Conservation (phyloP, 257 asterid species). For the Solanum chiquidenum region DNA sequence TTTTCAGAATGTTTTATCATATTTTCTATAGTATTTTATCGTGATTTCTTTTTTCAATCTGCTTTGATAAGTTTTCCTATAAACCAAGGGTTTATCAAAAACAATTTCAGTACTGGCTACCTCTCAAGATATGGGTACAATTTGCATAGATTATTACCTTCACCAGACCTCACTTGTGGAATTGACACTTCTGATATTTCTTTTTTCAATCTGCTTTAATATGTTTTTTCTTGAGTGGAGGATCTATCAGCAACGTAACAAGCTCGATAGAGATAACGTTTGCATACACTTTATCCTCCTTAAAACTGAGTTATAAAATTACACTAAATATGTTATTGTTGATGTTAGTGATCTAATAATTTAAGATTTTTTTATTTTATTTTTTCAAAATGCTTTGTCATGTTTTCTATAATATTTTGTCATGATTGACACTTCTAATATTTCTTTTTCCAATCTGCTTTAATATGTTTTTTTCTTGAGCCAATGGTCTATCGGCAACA, state of each 20-base stretch:
- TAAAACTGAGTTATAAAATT: no score
- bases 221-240: no score
- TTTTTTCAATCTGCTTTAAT: neutral
- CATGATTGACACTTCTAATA: neutral
- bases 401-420: neutral
- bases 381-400: neutral
- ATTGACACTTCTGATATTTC: no score
- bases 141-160: neutral
- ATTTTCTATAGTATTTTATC: neutral
- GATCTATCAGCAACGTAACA: no score
- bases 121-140: neutral
- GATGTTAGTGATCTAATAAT: conserved; percentile 1
- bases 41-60: neutral
- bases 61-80: neutral
- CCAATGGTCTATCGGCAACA: rapidly evolving
- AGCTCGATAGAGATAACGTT: no score
- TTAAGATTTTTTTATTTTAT: neutral
- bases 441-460: neutral
- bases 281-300: no score
- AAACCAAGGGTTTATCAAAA: neutral
- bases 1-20: neutral
- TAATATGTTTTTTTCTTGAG: neutral
- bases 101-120: no score
- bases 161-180: neutral
- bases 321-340: neutral